These are phyloP conservation scores for Penicillium decumbens DNA, from an alignment of 2,329 filamentous ascomycete species.

Conservation along the genomic window DNA sequence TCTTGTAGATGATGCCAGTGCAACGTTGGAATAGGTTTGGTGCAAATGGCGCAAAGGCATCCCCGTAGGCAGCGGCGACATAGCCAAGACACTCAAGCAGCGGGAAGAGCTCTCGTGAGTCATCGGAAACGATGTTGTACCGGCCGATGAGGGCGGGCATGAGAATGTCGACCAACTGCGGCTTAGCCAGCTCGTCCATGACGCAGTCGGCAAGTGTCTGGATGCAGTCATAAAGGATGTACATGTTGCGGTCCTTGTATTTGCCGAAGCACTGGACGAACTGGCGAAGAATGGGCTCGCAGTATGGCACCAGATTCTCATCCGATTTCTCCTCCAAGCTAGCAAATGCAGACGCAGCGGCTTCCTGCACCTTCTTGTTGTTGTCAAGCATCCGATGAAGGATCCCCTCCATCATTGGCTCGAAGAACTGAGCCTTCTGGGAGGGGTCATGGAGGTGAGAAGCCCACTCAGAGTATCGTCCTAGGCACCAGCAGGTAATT, in stretches of 20 bases:
- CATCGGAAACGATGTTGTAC: conserved; percentile 80
- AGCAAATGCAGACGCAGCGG: conserved; percentile 90
- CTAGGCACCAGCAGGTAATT: conserved; percentile 97
- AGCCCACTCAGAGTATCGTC: conserved; percentile 89
- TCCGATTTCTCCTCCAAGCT: conserved; percentile 93
- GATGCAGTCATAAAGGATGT: conserved; percentile 96
- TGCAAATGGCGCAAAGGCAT: conserved; percentile 78
- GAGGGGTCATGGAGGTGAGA: conserved; percentile 64
- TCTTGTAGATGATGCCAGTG: conserved; percentile 84
- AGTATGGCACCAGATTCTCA: conserved; percentile 74
- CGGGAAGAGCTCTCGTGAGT: conserved; percentile 90
- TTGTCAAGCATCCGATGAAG: conserved; percentile 89
- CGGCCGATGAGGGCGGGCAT: conserved; percentile 90
- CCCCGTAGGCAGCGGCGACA: conserved; percentile 78
- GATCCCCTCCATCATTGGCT: conserved; percentile 96
- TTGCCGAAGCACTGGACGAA: conserved; percentile 87
- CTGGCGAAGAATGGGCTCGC: conserved; percentile 81
- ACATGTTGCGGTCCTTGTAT: conserved; percentile 99
- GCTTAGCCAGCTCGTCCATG: conserved; percentile 71
- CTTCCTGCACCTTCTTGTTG: conserved; percentile 98
- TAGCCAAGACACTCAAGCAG: conserved; percentile 95
- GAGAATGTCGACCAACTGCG: conserved; percentile 73
- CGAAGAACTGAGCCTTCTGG: conserved; percentile 74
- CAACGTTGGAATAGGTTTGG: conserved; percentile 82
- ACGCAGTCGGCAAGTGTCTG: conserved; percentile 94